Conservation (phyloP, 2,329 filamentous ascomycete genomes). For the Xenosphaeropsis pyriputrescens region DNA sequence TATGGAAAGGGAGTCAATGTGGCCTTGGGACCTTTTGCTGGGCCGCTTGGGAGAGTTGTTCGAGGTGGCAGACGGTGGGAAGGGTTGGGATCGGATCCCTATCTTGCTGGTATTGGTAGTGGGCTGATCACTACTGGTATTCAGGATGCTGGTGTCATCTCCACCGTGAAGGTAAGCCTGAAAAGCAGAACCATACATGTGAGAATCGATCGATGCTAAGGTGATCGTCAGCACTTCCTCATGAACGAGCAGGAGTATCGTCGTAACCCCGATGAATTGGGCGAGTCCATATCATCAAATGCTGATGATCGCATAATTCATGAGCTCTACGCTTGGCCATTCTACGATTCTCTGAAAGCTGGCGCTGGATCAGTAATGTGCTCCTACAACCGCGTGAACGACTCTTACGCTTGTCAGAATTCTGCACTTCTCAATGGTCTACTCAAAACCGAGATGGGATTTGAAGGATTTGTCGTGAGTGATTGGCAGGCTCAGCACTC, state of each 20-base stretch:
- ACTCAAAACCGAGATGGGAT: constrained; percentile 67
- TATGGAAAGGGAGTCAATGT: constrained; percentile 58
- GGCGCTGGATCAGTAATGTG: constrained; percentile 47
- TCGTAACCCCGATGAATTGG: constrained; percentile 2
- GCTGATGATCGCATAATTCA: constrained; percentile 47
- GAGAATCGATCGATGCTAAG: too few species aligned
- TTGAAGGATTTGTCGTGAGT: constrained; percentile 65
- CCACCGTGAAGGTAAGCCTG: constrained; percentile 50
- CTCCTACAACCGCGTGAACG: constrained; percentile 62
- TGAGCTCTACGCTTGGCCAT: constrained; percentile 46
- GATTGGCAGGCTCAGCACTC: constrained; percentile 57
- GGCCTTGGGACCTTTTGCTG: constrained; percentile 63
- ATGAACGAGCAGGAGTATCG: constrained; percentile 55
- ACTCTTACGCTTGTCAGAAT: constrained; percentile 69
- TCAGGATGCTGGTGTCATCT: constrained; percentile 70
- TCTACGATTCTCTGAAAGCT: constrained; percentile 43
- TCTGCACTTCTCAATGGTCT: constrained; percentile 60
- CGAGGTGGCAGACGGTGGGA: constrained; percentile 33
- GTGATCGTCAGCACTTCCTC: constrained; percentile 33
- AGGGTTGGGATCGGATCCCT: constrained; percentile 49
- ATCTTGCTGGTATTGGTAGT: constrained; percentile 57
- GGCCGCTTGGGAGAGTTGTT: constrained; percentile 48
- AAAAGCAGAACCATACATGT: too few species aligned
- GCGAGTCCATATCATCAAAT: constrained; percentile 44
- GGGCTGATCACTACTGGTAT: constrained; percentile 51